Evolutionary conservation across 169 alveolate genomes (phyloP).

Genomic region (Plasmodium berghei): DNA sequence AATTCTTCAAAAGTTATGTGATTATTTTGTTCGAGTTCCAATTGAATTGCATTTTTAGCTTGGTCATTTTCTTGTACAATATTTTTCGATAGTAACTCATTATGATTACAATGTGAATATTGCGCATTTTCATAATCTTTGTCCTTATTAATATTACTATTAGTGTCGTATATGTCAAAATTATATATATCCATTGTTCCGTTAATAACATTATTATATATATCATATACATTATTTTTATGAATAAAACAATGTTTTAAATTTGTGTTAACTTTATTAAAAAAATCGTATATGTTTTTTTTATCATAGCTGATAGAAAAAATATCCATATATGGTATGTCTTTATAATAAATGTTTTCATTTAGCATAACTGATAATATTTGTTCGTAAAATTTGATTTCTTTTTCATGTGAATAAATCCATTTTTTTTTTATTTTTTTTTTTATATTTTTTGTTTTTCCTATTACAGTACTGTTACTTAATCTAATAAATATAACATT

Average conservation of each 20-base stretch:
- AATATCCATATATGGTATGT: constrained; percentile 82
- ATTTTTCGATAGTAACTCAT: not conserved
- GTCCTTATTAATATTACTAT: not conserved
- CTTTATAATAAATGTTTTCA: constrained; percentile 79
- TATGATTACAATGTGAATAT: not conserved
- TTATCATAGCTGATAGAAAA: constrained; percentile 52
- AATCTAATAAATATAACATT: constrained; percentile 83
- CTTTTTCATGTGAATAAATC: constrained; percentile 86
- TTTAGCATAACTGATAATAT: constrained; percentile 81
- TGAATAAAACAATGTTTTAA: constrained; percentile 74
- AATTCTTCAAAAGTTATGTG: constrained; percentile 35
- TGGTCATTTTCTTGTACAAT: not conserved
- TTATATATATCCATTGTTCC: constrained; percentile 52
- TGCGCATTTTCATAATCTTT: not conserved
- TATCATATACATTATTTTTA: constrained; percentile 69
- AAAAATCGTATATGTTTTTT: constrained; percentile 44
- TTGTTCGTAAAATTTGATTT: constrained; percentile 83
- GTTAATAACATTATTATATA: constrained; percentile 45
- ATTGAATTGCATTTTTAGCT: not conserved
- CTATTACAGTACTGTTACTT: constrained; percentile 83
- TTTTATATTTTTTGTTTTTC: constrained; percentile 80
- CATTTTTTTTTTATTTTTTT: constrained; percentile 77
- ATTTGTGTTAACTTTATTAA: constrained; percentile 51
- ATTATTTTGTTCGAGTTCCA: constrained; percentile 8
- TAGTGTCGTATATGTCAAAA: constrained; percentile 57